Evolutionary conservation across 805 yeast species (phyloP), one percentile per base, ranked within the genome.

Genomic region (Saturnispora halmiae): DNA sequence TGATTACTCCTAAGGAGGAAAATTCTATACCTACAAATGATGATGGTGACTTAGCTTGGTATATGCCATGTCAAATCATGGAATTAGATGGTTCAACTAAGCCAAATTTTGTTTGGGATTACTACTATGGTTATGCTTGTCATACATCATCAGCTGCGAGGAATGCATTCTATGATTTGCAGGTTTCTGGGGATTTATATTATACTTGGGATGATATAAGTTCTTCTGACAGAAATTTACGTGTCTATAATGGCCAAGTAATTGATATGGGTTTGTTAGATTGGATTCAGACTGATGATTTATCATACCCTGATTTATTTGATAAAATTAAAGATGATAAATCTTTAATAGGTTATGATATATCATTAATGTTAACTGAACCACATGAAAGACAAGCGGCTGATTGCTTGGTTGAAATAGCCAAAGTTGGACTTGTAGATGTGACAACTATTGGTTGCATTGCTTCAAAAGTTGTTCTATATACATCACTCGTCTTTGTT

Each of bases 371-470:
- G 16, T 68, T 85, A 43, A 73, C 83, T 28, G 73, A 77, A 25
- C 68, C 77, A 26, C 75, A 72, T n/a, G 76, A 78, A 48, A 73
- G 88, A 43, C 70, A 73, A 53, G 75, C 77, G 4, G 95, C 92
- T 6, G 74, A 78, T 52, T 92, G 98, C 60, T 65, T 92, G 41
- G 66, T 80, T 9, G 97, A 92, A 60, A 82, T 86, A 40, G 68
- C 83, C 38, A 85, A 82, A 60, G 94, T 90, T 13, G 98, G 98
- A 18, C 78, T 76, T 36, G 75, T 92, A 31, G 97, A 92, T 56
- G 76, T 88, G 2, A 84, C 83, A 29, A 78, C 95, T 6, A 77
- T 92, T 53, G 98, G 98, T 5, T 92, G 98, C 64, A 78, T 92
- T 54, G 94, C 95, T 0, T 86, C 96, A 0, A 66, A 77, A 41